Base-by-base conservation (phyloP, 257 asterid genomes). In the Gentiana straminea region DNA sequence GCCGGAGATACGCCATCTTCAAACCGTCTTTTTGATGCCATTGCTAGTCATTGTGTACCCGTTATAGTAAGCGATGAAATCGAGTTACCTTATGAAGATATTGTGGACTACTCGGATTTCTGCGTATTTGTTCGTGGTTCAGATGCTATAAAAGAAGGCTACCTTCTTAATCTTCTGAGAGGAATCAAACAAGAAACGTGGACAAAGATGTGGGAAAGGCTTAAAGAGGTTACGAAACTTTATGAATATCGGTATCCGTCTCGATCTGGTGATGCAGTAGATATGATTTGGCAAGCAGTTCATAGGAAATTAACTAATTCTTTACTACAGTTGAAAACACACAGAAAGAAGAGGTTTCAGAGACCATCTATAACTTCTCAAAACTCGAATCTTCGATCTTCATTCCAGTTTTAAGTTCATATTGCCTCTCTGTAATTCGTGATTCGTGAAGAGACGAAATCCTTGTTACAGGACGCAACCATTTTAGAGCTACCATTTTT, bases 1-100 rank as follows among this genome's bases (percentile, higher is more conserved):
- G 97, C 97, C 0, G 97, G 95, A 50, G 97, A 88, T 75, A 88
- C 95, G 11, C 97, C 97, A 33, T 88, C 97, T 2, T 88, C 97
- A 1, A 85, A 88, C 38, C 88, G 95, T 1, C 94, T 88, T 51
- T 89, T 86, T 66, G 95, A 89, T 55, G 87, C 97, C 66, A 81
- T 89, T 51, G 93, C 83, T 8, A 80, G 80, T 52, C 92, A 81
- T 57, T 89, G 97, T 63, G 87, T 86, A 46, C 97, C 97, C 4
- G 95, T 89, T 24, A 86, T 89, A 58, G 86, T 89, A 54, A 86
- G 97, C 4, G 97, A 86, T 46, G 89, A 89, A 32, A 86, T 89
- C 35, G 97, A 86, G 81, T 65, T 89, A 5, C 97, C 95, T 3
- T 89, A 64, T 33, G 95, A 89, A 61, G 94, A 83, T 41, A 74